These are phyloP conservation scores for Orobanche coerulescens DNA, from an alignment of 257 asterid species.

Conservation along the genomic window DNA sequence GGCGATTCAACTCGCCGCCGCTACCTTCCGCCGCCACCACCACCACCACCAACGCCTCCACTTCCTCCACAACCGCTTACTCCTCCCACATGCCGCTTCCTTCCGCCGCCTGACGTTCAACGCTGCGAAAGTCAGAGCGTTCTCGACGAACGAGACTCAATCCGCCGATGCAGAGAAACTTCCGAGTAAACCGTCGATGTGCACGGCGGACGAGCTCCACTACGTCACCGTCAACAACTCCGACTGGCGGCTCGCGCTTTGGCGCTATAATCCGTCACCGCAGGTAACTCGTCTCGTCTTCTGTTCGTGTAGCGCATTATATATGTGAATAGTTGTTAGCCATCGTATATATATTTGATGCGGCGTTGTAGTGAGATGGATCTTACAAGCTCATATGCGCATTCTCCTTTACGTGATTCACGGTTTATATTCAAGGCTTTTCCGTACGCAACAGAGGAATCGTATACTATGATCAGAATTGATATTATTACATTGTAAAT, in stretches of 20 bases:
- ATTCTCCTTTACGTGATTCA: constrained; percentile 13
- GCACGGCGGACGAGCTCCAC: constrained; percentile 97
- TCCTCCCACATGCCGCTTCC: constrained; percentile 30
- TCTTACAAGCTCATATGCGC: constrained; percentile 8
- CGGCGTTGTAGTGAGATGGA: background rate
- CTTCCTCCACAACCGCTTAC: constrained; percentile 22
- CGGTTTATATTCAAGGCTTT: background rate
- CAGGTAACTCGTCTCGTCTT: constrained; percentile 35
- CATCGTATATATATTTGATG: background rate
- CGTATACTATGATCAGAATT: background rate
- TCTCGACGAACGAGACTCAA: constrained; percentile 36
- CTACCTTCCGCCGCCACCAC: constrained; percentile 39
- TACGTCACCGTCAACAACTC: constrained; percentile 65
- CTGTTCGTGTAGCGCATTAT: background rate
- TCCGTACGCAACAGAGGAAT: background rate
- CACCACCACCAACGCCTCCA: constrained; percentile 30
- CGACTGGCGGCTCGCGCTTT: constrained; percentile 80
- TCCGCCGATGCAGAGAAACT: constrained; percentile 31
- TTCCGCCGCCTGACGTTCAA: constrained; percentile 33
- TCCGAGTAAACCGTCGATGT: constrained; percentile 53
- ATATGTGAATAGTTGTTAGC: constrained; percentile 1
- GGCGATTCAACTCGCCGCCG: constrained; percentile 58
- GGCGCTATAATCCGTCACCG: constrained; percentile 89
- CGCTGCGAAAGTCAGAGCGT: constrained; percentile 31
- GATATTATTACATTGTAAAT: background rate